These are phyloP conservation scores for Lobosporangium transversale DNA, from an alignment of 192 early-diverging fungal species.

Conservation along the genomic window DNA sequence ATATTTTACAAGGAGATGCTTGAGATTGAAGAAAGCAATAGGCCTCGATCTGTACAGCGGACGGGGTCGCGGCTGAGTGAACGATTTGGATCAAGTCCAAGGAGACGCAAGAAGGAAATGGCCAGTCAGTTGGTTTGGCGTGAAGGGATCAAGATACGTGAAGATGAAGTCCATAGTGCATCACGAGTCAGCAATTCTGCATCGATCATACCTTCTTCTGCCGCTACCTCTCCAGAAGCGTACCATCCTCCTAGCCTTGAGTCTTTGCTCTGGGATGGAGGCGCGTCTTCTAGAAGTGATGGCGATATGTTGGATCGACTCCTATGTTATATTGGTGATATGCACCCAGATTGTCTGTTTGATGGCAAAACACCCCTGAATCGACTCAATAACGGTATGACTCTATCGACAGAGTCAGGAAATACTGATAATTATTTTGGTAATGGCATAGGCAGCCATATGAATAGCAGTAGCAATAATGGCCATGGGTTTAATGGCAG, in stretches of 20 bases:
- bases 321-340: slow-evolving; percentile 65
- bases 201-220: not conserved
- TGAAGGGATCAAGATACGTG: slow-evolving; percentile 36
- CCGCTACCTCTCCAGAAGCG: not conserved
- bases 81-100: slow-evolving; percentile 20
- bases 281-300: slow-evolving; percentile 26
- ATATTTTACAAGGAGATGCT: slow-evolving; percentile 71
- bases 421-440: not conserved
- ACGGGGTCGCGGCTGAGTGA: slow-evolving; percentile 30
- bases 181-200: not conserved
- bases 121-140: slow-evolving; percentile 47
- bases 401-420: slow-evolving; percentile 27
- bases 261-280: slow-evolving; percentile 57
- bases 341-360: slow-evolving; percentile 69
- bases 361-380: slow-evolving; percentile 55
- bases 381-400: slow-evolving; percentile 51
- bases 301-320: slow-evolving; percentile 68
- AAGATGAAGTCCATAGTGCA: slow-evolving; percentile 17
- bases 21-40: slow-evolving; percentile 16
- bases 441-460: not conserved
- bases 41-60: slow-evolving; percentile 22
- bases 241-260: not conserved
- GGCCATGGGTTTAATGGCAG: not conserved
- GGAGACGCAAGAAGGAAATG: slow-evolving; percentile 38
- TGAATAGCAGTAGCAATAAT: slow-evolving; percentile 1